These are phyloP conservation scores for Ogataea ramenticola DNA, from an alignment of 805 yeast species.

Conservation along the genomic window DNA sequence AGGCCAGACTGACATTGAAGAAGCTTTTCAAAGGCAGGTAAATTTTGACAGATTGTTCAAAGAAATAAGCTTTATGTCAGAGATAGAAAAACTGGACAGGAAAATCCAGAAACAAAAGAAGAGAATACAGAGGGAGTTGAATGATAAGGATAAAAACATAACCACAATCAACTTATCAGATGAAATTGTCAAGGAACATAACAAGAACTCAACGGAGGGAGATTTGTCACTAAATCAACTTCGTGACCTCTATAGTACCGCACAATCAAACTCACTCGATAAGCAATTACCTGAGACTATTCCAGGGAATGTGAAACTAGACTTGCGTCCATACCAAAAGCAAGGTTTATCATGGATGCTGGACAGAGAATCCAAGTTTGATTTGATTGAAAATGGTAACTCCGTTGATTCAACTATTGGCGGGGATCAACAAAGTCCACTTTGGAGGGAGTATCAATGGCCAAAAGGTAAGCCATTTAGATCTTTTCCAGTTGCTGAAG, in stretches of 20 bases:
- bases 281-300: slow-evolving; percentile 58
- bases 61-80: background rate
- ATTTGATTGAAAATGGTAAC: slow-evolving; percentile 27
- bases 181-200: background rate
- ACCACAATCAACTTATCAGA: background rate
- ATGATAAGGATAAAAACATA: slow-evolving; percentile 3
- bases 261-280: slow-evolving; percentile 39
- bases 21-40: background rate
- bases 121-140: slow-evolving; percentile 1
- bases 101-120: slow-evolving; percentile 3
- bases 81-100: background rate
- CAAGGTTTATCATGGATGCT: slow-evolving; percentile 89
- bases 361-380: slow-evolving; percentile 62
- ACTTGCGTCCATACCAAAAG: slow-evolving; percentile 69
- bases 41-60: background rate
- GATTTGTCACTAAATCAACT: slow-evolving; percentile 60
- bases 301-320: slow-evolving; percentile 46
- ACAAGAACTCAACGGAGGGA: slow-evolving; percentile 8
- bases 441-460: slow-evolving; percentile 79
- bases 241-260: slow-evolving; percentile 64
- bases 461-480: slow-evolving; percentile 36
- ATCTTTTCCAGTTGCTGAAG: no score
- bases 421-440: slow-evolving; percentile 53
- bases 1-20: background rate
- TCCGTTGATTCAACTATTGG: slow-evolving; percentile 12